A percentile compares a stretch with the other conserved stretches of the same genome.
These are phyloP conservation scores for Trypanosomatidae sp. DNA, from an alignment of 208 protist species.

Conservation along the genomic window DNA sequence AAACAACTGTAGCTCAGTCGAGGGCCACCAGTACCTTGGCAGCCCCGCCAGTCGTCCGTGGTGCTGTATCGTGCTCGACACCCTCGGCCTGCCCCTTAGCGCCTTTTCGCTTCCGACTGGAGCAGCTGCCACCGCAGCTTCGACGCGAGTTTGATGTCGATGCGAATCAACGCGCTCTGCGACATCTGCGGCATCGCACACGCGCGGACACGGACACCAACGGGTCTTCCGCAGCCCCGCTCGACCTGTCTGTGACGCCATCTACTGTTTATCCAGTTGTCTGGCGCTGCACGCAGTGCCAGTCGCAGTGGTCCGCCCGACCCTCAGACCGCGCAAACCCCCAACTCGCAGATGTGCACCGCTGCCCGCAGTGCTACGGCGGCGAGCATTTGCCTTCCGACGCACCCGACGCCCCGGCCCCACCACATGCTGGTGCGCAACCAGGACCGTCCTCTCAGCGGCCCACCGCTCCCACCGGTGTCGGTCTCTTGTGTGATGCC, in stretches of 20 bases:
- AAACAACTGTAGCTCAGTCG: not conserved
- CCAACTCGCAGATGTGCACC: conserved; percentile 44
- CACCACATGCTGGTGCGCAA: not conserved
- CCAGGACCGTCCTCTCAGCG: conserved; percentile 1
- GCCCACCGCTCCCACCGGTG: not conserved
- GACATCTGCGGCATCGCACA: conserved; percentile 17
- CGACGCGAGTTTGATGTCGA: conserved; percentile 38
- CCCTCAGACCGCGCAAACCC: conserved; percentile 52
- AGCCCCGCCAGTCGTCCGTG: not conserved
- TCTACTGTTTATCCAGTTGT: conserved; percentile 39
- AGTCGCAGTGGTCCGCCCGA: conserved; percentile 49
- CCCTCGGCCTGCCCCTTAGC: not conserved
- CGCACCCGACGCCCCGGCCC: not conserved
- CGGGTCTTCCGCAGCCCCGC: not conserved
- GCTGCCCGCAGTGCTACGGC: conserved; percentile 44
- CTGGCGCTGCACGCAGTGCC: conserved; percentile 56
- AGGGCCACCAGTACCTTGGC: not conserved
- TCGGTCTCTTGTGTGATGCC: conserved; percentile 19
- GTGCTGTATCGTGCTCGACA: not conserved
- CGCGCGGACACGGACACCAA: not conserved
- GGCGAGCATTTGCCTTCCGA: not conserved
- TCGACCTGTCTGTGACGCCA: conserved; percentile 6
- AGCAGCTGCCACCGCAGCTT: conserved; percentile 25
- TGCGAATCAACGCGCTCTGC: conserved; percentile 32
- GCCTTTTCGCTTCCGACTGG: conserved; percentile 21